These are phyloP conservation scores for Acer negundo DNA, from an alignment of 345 rosid species.

Conservation along the genomic window DNA sequence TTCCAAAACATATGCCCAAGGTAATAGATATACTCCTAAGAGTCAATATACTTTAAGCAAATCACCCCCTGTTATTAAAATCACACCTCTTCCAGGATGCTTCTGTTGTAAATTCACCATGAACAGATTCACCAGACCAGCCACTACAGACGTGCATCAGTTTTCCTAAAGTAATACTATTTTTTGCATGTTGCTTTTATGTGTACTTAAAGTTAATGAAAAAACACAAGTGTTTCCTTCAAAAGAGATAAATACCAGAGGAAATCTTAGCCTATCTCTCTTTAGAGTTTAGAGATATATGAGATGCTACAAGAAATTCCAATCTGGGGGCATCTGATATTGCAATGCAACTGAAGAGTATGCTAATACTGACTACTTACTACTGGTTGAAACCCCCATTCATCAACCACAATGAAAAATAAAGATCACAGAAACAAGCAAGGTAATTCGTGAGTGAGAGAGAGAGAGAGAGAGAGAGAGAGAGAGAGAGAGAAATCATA, in stretches of 20 bases:
- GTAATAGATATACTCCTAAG: neutral
- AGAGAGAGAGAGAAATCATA: neutral
- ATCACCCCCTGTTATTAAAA: neutral
- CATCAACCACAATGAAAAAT: neutral
- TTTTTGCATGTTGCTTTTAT: neutral
- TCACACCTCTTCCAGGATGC: neutral
- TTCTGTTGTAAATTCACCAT: neutral
- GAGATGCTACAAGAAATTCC: neutral
- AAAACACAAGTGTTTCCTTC: neutral
- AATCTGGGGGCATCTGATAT: neutral
- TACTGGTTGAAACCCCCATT: neutral
- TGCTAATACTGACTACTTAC: neutral
- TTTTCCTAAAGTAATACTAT: neutral
- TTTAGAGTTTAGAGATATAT: neutral
- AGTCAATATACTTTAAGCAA: neutral
- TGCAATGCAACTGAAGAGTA: constrained; percentile 8
- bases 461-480: neutral
- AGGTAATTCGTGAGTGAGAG: neutral
- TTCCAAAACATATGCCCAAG: neutral
- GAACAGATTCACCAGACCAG: neutral
- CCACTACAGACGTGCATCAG: neutral
- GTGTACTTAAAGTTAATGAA: neutral
- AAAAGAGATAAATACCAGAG: neutral
- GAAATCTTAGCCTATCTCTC: neutral
- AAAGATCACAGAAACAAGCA: neutral